Evolutionary conservation across 1,284 basidiomycete species (phyloP), one percentile per base, ranked within the genome.

Genomic region (Fomitopsis palustris): DNA sequence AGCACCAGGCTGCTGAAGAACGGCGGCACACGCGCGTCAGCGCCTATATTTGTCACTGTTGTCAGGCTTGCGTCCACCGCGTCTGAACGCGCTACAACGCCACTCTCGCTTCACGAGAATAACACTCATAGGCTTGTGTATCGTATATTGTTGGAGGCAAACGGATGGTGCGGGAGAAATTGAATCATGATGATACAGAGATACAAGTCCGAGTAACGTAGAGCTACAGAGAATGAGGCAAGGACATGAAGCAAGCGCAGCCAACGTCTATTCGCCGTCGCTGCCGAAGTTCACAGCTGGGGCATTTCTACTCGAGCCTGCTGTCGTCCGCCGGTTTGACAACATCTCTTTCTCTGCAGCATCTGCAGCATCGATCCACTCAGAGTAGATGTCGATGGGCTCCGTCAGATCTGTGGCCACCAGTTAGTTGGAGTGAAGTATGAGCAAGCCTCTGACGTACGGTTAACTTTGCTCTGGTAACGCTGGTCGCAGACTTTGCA

Each of bases 321-420:
- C 83, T 23, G 78, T 77, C 14, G 78, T 78, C 53, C 87, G 81
- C 51, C 82, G 81, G 37, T 74, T 67, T 19, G 75, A 67, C 3
- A 62, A 51, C 72, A 79, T 43, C 25, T 86, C 83, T 61, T 79
- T 81, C 69, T 92, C 88, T 25, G 92, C 92, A 21, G 90, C 88
- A 70, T 95, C 92, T 21, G 91, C 91, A 49, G 93, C 92, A 72
- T 95, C 93, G 64, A 95, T 93, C 93, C 93, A 95, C 69, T 93
- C 90, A 10, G 92, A 92, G 72, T 95, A 95, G 29, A 95, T 91
- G 72, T 95, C 93, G 61, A 95, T 88, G 5, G 93, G 85, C 66
- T 95, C 93, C 1, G 91, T 93, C 53, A 95, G 78, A 69, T 94
- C 92, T 88, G 59, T 49, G 54, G 25, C 21, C 42, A 21, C 31